Evolutionary conservation across 2,329 filamentous ascomycete species (phyloP), one percentile per base, ranked within the genome.

Genomic region (Penicillium fuscoglaucum): DNA sequence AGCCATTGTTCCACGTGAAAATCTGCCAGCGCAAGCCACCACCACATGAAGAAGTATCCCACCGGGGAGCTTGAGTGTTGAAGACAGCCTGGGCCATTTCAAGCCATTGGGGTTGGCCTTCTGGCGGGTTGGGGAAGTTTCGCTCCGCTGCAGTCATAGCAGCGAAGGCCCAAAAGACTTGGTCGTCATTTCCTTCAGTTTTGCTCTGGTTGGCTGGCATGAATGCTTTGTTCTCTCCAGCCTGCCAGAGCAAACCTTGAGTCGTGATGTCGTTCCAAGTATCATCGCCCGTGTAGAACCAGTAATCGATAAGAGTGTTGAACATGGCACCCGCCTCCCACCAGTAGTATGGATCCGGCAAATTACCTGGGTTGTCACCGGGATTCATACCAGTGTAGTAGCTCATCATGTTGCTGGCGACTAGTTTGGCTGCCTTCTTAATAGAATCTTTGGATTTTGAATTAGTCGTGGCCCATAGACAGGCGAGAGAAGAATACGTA

Each of bases 81-180:
- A 93, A 96, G 2, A 91, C 88, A 12, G 88, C 89, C 72, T 92
- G 89, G 0, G 84, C 87, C 53, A 95, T 82, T 7, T 87, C 86
- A n/a, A 95, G 81, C 90, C 90, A 96, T 61, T 89, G 86, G 0
- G 89, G 86, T 53, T 87, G 71, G 57, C 82, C 83, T 0, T 78
- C 63, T 0, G 84, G 82, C 0, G 72, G 72, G 44, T 72, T 69
- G 1, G 73, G 73, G 28, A 75, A 75, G 43, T 73, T 74, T 1
- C 69, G 59, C 52, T 86, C 83, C 12, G 83, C 83, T 2, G 83
- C 83, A 1, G 80, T 77, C 77, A 86, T 82, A 41, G 81, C 83
- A 28, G 80, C 78, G 58, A 83, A 81, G 2, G 76, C 83, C 83
- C 83, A 86, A 66, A 85, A 84, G 9, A 75, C 78, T 67, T 85